These are phyloP conservation scores for Zasmidium angulare DNA, from an alignment of 2,329 filamentous ascomycete species.

Conservation along the genomic window DNA sequence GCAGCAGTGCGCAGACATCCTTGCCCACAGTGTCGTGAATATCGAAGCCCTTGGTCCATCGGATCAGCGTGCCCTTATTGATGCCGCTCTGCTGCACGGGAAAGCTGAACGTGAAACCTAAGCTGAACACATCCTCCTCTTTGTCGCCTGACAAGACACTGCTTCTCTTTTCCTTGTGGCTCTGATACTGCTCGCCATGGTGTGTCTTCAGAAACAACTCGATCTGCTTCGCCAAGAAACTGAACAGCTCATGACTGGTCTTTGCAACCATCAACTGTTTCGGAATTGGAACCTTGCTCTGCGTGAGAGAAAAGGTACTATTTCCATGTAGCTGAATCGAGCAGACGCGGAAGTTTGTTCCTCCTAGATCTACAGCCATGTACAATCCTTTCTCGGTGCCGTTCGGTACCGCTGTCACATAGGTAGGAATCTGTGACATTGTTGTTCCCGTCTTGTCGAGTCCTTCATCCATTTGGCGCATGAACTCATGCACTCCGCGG, in stretches of 20 bases:
- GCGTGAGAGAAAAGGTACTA: conserved; percentile 89
- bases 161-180: conserved; percentile 46
- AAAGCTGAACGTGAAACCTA: conserved; percentile 99
- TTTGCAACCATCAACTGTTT: conserved; percentile 86
- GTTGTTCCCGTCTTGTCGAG: conserved; percentile 74
- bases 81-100: conserved; percentile 92
- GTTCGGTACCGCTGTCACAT: conserved; percentile 93
- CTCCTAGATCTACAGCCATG: conserved; percentile 94
- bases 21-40: conserved; percentile 92
- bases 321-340: conserved; percentile 92
- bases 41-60: conserved; percentile 99
- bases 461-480: conserved; percentile 86
- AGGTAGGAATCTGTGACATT: conserved; percentile 94
- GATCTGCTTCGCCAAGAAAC: conserved; percentile 90
- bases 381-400: conserved; percentile 98
- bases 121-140: conserved; percentile 79
- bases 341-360: conserved; percentile 97
- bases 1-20: conserved; percentile 88
- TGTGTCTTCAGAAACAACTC: conserved; percentile 83
- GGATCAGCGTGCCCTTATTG: conserved; percentile 89
- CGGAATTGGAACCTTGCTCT: conserved; percentile 89
- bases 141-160: conserved; percentile 53
- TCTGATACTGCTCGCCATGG: conserved; percentile 81
- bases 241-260: conserved; percentile 82
- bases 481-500: conserved; percentile 78